A percentile compares a stretch with the other conserved stretches of the same genome.
phyloP scores from a whole-genome alignment of 139 green algal genomes.

The Picochlorum costavermella region DNA sequence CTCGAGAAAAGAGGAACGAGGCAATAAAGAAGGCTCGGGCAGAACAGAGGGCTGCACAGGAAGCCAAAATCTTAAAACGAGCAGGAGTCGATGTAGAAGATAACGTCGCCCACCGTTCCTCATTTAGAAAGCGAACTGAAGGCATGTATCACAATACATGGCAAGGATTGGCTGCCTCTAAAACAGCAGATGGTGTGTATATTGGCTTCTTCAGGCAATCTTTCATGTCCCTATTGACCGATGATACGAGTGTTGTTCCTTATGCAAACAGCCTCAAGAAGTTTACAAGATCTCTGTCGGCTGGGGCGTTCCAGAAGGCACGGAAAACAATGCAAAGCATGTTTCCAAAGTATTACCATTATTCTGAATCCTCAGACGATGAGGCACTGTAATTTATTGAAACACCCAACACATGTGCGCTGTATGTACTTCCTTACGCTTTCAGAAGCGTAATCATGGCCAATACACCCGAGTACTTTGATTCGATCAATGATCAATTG shows the following conservation, averaged over 20 bases:
- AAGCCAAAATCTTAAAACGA: slow-evolving; percentile 28
- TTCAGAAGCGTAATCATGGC: no score
- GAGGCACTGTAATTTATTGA: no score
- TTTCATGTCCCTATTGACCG: no score
- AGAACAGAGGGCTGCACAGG: slow-evolving; percentile 27
- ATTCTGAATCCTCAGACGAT: background rate
- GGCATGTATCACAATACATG: no score
- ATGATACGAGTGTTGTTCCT: background rate
- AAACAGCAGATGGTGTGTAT: no score
- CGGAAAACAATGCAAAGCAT: background rate
- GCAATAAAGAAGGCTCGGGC: slow-evolving; percentile 14
- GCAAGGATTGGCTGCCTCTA: no score
- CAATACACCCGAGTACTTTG: no score
- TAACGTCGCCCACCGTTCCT: background rate
- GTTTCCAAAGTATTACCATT: slow-evolving; percentile 3
- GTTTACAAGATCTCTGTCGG: background rate
- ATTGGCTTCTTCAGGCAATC: no score
- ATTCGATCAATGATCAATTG: no score
- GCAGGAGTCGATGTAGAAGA: slow-evolving; percentile 22
- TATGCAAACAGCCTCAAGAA: slow-evolving; percentile 2
- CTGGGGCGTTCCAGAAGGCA: background rate
- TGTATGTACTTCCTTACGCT: no score
- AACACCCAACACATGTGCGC: no score
- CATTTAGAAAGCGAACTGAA: slow-evolving; percentile 1
- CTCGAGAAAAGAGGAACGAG: slow-evolving; percentile 9